Conservation (phyloP, 1,139 yeast genomes). For the Taphrina populina region DNA sequence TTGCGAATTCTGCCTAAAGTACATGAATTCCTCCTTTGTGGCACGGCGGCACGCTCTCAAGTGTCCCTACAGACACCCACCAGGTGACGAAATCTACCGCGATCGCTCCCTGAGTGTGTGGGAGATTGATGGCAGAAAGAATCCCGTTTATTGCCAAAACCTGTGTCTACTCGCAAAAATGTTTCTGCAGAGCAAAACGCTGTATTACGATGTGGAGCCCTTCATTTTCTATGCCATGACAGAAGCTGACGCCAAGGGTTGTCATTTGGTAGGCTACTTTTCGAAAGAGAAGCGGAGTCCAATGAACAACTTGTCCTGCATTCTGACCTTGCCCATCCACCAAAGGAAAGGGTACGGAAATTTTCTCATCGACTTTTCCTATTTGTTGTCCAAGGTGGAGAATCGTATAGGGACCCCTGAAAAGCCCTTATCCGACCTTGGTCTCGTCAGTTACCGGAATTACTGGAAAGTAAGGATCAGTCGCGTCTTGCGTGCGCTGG, state of each 20-base stretch:
- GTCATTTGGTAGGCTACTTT: constrained; percentile 89
- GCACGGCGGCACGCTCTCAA: constrained; percentile 60
- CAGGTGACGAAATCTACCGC: constrained; percentile 87
- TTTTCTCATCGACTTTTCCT: constrained; percentile 83
- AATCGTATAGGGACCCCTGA: constrained; percentile 89
- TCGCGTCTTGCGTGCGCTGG: constrained; percentile 49
- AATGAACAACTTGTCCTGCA: constrained; percentile 83
- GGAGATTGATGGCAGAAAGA: constrained; percentile 90
- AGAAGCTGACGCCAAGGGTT: constrained; percentile 60
- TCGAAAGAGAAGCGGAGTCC: constrained; percentile 57
- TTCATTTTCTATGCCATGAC: constrained; percentile 83
- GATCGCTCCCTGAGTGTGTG: constrained; percentile 67
- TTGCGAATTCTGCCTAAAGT: constrained; percentile 83
- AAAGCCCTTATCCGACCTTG: constrained; percentile 85
- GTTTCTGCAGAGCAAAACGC: constrained; percentile 83
- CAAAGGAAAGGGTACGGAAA: constrained; percentile 90
- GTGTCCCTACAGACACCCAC: constrained; percentile 63
- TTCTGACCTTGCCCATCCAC: constrained; percentile 80
- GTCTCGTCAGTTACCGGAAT: constrained; percentile 77
- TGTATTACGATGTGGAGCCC: constrained; percentile 93
- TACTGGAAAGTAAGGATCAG: constrained; percentile 79
- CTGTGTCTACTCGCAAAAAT: constrained; percentile 84
- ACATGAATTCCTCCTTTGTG: constrained; percentile 69
- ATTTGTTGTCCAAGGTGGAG: constrained; percentile 70
- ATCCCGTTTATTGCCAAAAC: constrained; percentile 77